phyloP scores from a whole-genome alignment of 2,329 filamentous ascomycete genomes.

The Torrubiella hemipterigena region DNA sequence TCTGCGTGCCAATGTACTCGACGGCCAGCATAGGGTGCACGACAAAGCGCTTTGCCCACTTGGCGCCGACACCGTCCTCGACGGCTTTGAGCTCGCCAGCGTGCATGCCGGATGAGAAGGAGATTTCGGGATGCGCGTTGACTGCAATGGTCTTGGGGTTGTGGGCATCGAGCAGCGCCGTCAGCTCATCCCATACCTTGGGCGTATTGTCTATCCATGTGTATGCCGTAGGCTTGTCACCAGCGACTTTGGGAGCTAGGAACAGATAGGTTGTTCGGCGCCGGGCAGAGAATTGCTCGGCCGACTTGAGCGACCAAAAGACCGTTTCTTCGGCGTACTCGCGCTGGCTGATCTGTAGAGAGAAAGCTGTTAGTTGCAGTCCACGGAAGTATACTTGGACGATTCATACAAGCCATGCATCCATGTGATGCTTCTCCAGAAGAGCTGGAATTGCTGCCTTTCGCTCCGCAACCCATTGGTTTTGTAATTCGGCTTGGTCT shows the following conservation, averaged over 20 bases:
- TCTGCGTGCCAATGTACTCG: conserved; percentile 33
- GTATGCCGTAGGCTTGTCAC: conserved; percentile 16
- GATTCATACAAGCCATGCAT: conserved; percentile 32
- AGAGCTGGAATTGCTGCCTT: conserved; percentile 26
- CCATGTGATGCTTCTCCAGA: conserved; percentile 30
- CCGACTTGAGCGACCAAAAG: conserved; percentile 36
- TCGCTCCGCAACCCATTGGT: conserved; percentile 31
- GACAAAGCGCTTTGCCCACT: conserved; percentile 27
- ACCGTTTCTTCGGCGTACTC: conserved; percentile 39
- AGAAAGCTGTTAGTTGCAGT: not conserved
- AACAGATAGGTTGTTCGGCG: conserved; percentile 38
- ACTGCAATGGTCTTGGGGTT: conserved; percentile 26
- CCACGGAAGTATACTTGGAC: not conserved
- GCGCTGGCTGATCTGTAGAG: conserved; percentile 31
- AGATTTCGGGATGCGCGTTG: conserved; percentile 30
- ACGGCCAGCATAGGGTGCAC: conserved; percentile 31
- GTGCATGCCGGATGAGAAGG: conserved; percentile 34
- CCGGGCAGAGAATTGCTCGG: conserved; percentile 32
- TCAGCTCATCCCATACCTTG: conserved; percentile 27
- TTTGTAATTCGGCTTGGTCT: conserved; percentile 26
- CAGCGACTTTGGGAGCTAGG: conserved; percentile 23
- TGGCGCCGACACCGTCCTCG: conserved; percentile 18
- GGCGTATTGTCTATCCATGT: conserved; percentile 35
- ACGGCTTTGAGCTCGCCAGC: conserved; percentile 30
- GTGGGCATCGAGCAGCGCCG: conserved; percentile 21